Conservation (phyloP, 2,329 filamentous ascomycete species). For the Clonostachys chloroleuca region DNA sequence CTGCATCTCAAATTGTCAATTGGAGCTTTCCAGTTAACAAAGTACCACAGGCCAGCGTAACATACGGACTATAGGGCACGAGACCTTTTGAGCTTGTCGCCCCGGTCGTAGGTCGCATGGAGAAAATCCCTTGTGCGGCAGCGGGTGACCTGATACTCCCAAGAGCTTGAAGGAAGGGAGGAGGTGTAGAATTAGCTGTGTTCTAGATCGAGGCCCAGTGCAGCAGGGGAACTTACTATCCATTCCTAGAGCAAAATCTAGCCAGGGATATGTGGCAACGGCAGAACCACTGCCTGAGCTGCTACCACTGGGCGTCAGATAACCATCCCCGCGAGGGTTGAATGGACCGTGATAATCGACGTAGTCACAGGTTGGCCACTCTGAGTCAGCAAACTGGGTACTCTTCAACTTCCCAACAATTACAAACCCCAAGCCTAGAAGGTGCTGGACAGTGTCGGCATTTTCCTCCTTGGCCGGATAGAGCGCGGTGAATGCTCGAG, state of each 20-base stretch:
- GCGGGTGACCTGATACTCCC: neutral
- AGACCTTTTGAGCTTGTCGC: neutral
- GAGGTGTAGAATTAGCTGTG: neutral
- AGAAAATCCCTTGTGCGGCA: neutral
- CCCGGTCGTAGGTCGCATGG: neutral
- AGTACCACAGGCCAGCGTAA: neutral
- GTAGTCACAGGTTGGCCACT: neutral
- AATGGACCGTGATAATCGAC: neutral
- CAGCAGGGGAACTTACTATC: neutral
- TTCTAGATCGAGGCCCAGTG: neutral
- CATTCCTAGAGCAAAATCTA: neutral
- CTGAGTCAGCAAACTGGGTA: neutral
- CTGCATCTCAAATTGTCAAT: neutral
- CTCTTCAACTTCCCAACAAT: neutral
- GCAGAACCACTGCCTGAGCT: neutral
- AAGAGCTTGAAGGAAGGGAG: neutral
- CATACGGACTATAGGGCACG: neutral
- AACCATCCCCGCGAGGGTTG: neutral
- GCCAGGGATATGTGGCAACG: neutral
- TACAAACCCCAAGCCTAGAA: neutral
- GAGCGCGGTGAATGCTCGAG: neutral
- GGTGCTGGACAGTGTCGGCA: neutral
- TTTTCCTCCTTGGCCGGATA: neutral
- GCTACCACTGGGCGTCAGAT: neutral
- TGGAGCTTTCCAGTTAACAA: too few relatives aligned